Evolutionary conservation across 345 rosid species (phyloP).

Genomic region (Hibiscus trionum): DNA sequence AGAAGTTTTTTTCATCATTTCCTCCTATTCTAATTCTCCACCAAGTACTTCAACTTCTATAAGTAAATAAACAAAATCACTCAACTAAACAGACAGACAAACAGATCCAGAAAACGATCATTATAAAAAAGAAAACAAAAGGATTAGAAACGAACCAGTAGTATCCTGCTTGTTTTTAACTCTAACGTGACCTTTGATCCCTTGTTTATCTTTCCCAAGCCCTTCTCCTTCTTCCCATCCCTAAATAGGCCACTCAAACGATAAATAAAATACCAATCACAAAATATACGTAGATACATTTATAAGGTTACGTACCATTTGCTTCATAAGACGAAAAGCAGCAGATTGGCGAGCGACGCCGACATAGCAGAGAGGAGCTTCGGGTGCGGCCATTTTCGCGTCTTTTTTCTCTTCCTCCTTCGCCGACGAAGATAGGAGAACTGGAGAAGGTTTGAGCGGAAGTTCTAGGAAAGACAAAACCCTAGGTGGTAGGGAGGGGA

Average conservation of each 20-base stretch:
- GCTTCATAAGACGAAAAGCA: constrained; percentile 95
- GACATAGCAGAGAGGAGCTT: constrained; percentile 84
- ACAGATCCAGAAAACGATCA: background rate
- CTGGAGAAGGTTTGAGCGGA: background rate
- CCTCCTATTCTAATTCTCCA: background rate
- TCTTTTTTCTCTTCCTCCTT: constrained; percentile 3
- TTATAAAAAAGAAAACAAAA: background rate
- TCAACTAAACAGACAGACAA: background rate
- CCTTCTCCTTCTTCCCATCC: constrained; percentile 99
- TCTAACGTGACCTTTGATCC: constrained; percentile 81
- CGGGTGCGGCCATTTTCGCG: constrained; percentile 73
- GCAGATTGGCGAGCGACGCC: constrained; percentile 71
- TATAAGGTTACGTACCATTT: constrained; percentile 43
- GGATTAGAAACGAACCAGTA: constrained; percentile 34
- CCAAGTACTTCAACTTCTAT: background rate
- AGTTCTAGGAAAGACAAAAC: background rate
- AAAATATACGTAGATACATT: background rate
- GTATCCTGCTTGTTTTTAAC: constrained; percentile 90
- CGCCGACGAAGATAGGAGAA: constrained; percentile 6
- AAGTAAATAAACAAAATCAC: background rate
- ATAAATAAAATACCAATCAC: background rate
- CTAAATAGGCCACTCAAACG: constrained; percentile 25
- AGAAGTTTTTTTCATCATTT: background rate
- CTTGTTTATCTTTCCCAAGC: constrained; percentile 95
- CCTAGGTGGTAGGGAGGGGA: background rate